Percentiles rank a stretch among this genome's conserved stretches.
These are phyloP conservation scores for Tremella mesenterica DNA, from an alignment of 768 basidiomycete species.

Conservation along the genomic window DNA sequence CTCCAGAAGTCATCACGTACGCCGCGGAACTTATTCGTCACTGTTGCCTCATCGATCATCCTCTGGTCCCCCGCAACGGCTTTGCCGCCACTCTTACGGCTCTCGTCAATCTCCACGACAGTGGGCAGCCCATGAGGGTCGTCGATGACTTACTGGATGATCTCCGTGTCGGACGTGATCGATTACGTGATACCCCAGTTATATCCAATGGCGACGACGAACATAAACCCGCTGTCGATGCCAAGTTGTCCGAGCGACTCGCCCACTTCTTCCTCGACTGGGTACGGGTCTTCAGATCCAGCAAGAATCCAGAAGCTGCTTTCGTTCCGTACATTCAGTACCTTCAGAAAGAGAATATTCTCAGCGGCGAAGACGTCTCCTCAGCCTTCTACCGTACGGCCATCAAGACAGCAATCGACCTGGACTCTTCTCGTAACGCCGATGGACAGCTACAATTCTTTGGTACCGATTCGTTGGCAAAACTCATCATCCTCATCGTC, in stretches of 20 bases:
- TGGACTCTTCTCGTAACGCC: slow-evolving; percentile 52
- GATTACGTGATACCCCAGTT: slow-evolving; percentile 9
- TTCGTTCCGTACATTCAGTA: slow-evolving; percentile 97
- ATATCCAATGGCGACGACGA: slow-evolving; percentile 2
- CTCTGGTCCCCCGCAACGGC: slow-evolving; percentile 64
- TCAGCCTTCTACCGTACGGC: slow-evolving; percentile 98
- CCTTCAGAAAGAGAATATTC: slow-evolving; percentile 88
- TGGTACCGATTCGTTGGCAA: slow-evolving; percentile 87
- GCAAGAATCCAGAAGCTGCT: slow-evolving; percentile 73
- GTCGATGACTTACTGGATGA: slow-evolving; percentile 61
- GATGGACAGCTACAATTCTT: slow-evolving; percentile 64
- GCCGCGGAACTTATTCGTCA: slow-evolving; percentile 75
- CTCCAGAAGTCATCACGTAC: slow-evolving; percentile 68
- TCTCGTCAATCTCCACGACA: slow-evolving; percentile 61
- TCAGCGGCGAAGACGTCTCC: slow-evolving; percentile 90
- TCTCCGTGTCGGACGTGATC: slow-evolving; percentile 45
- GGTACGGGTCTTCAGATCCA: slow-evolving; percentile 88
- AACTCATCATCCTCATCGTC: slow-evolving; percentile 93
- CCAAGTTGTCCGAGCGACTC: slow-evolving; percentile 43
- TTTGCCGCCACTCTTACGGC: slow-evolving; percentile 74
- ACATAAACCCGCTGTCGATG: slow-evolving; percentile 16
- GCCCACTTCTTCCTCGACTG: slow-evolving; percentile 54
- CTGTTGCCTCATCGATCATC: slow-evolving; percentile 70
- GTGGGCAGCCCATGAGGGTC: slow-evolving; percentile 59
- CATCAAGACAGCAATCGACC: slow-evolving; percentile 84